Evolutionary conservation across 257 asterid species (phyloP).

Genomic region (Petunia axillaris): DNA sequence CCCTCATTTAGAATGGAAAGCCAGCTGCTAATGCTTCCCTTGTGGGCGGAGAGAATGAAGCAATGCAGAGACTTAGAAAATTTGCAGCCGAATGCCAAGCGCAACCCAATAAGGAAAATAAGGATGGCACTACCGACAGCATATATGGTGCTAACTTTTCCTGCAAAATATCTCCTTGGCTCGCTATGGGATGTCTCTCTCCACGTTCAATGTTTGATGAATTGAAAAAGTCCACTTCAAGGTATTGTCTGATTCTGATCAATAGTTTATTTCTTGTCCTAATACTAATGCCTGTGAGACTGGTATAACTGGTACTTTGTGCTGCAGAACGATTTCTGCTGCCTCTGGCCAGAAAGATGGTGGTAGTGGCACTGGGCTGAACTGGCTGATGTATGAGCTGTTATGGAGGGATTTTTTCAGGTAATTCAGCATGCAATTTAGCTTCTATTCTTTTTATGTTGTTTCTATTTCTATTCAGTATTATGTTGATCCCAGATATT

Average conservation of each 20-base stretch:
- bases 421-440: slow-evolving; percentile 37
- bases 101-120: slow-evolving; percentile 57
- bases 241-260: slow-evolving; percentile 44
- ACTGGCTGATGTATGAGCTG: slow-evolving; percentile 96
- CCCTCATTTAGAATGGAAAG: slow-evolving; percentile 59
- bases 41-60: slow-evolving; percentile 95
- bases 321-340: slow-evolving; percentile 66
- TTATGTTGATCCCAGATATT: neutral
- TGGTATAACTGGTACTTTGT: neutral
- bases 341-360: slow-evolving; percentile 55
- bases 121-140: slow-evolving; percentile 65
- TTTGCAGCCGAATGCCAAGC: slow-evolving; percentile 78
- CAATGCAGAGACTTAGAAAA: slow-evolving; percentile 74
- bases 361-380: slow-evolving; percentile 63
- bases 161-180: slow-evolving; percentile 98
- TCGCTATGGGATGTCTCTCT: slow-evolving; percentile 97
- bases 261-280: neutral
- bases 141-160: slow-evolving; percentile 94
- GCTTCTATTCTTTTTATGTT: neutral
- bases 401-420: slow-evolving; percentile 99
- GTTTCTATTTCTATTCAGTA: neutral
- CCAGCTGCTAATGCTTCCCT: slow-evolving; percentile 68
- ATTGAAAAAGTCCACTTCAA: slow-evolving; percentile 73
- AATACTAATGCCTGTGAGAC: neutral
- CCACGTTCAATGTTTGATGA: slow-evolving; percentile 98